Evolutionary conservation across 2,329 filamentous ascomycete genomes (phyloP).

Genomic region (Phyllosticta ampelicida): DNA sequence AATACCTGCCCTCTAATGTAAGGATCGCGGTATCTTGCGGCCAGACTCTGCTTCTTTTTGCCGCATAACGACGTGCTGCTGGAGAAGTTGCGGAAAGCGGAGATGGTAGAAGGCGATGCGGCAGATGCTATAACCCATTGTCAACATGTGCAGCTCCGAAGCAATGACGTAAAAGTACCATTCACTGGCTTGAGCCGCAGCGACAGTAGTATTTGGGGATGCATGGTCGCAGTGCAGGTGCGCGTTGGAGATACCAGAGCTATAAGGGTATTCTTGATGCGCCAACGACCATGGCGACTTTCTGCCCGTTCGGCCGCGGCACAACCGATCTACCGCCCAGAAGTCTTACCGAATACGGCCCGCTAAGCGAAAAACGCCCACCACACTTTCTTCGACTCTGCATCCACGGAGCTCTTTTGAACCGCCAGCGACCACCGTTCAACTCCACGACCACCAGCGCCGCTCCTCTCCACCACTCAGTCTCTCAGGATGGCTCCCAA

Average conservation of each 20-base stretch:
- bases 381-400: slow-evolving; percentile 9
- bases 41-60: slow-evolving; percentile 30
- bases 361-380: slow-evolving; percentile 14
- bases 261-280: neutral
- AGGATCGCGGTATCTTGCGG: slow-evolving; percentile 59
- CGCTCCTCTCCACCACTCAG: slow-evolving; percentile 17
- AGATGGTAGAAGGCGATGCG: slow-evolving; percentile 23
- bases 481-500: slow-evolving; percentile 80
- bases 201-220: slow-evolving; percentile 36
- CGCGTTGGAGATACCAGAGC: neutral
- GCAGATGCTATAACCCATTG: slow-evolving; percentile 1
- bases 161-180: slow-evolving; percentile 17
- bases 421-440: slow-evolving; percentile 16
- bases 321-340: slow-evolving; percentile 5
- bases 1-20: slow-evolving; percentile 72
- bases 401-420: slow-evolving; percentile 10
- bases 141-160: neutral
- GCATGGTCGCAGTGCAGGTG: slow-evolving; percentile 27
- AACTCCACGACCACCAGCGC: slow-evolving; percentile 8
- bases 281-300: neutral
- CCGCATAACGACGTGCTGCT: slow-evolving; percentile 55
- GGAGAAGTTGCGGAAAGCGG: slow-evolving; percentile 42
- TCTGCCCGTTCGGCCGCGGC: slow-evolving; percentile 1
- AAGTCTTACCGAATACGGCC: slow-evolving; percentile 11
- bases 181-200: slow-evolving; percentile 33